Evolutionary conservation across 495 filamentous ascomycete species (phyloP).

Genomic region (Daldinia concentrica): DNA sequence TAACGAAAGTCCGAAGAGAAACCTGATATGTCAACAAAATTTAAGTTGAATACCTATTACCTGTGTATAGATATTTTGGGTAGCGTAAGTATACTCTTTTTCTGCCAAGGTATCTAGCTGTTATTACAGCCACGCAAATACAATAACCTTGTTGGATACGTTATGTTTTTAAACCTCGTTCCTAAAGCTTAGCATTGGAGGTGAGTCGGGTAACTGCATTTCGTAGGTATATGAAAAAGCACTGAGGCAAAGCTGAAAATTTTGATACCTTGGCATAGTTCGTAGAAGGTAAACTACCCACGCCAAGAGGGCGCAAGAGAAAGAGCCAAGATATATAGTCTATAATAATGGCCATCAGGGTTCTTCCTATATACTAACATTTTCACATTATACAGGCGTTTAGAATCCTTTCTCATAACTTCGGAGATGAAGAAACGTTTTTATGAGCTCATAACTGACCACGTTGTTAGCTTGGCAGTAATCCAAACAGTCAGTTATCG

Average conservation of each 20-base stretch:
- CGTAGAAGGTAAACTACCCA: conserved; percentile 10
- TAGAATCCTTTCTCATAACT: not conserved
- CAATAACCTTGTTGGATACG: not conserved
- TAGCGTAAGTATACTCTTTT: no score
- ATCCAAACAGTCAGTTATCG: not conserved
- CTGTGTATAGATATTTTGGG: no score
- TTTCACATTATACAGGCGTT: not conserved
- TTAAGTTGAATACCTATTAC: no score
- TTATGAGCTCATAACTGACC: not conserved
- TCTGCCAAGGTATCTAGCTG: no score
- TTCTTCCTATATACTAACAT: not conserved
- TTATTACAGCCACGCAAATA: not conserved
- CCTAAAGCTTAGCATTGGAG: not conserved
- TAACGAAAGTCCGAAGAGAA: no score
- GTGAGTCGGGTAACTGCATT: not conserved
- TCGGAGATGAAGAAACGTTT: not conserved
- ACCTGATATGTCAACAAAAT: no score
- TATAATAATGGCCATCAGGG: conserved; percentile 27
- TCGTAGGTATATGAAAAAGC: not conserved
- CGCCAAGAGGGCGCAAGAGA: conserved; percentile 22
- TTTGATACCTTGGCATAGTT: conserved; percentile 22
- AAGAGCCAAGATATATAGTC: conserved; percentile 36
- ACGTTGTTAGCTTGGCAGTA: not conserved
- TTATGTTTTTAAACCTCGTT: not conserved
- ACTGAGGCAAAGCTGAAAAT: conserved; percentile 4